phyloP scores from a whole-genome alignment of 2,329 filamentous ascomycete species.

The Chrysosphaeria jannelii region DNA sequence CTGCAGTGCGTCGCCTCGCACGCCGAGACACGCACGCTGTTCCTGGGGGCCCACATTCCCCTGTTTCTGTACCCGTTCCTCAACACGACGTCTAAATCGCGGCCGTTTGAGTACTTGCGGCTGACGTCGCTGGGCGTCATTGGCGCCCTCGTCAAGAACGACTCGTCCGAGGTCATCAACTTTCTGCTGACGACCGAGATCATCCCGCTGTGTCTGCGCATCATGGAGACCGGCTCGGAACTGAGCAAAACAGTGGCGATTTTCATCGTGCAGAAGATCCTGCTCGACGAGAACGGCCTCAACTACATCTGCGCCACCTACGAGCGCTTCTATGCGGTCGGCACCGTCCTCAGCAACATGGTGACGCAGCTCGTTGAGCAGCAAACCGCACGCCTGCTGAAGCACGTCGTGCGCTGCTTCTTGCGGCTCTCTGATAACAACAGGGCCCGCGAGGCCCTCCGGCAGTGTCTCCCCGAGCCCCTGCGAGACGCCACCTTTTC shows the following conservation, averaged over 20 bases:
- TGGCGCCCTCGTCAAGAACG: conserved; percentile 91
- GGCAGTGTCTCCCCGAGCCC: conserved; percentile 92
- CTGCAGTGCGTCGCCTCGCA: conserved; percentile 93
- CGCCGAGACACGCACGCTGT: conserved; percentile 80
- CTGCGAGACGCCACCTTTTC: conserved; percentile 95
- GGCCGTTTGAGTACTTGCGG: conserved; percentile 89
- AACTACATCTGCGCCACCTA: conserved; percentile 98
- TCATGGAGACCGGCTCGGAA: conserved; percentile 98
- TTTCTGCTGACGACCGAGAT: conserved; percentile 96
- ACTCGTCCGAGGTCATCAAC: conserved; percentile 95
- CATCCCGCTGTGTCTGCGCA: conserved; percentile 83
- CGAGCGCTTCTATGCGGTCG: conserved; percentile 91
- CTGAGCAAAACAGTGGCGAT: conserved; percentile 97
- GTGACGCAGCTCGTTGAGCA: conserved; percentile 92
- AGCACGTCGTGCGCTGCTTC: conserved; percentile 94
- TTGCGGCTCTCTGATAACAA: conserved; percentile 92
- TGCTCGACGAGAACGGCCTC: conserved; percentile 83
- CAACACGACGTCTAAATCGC: conserved; percentile 93
- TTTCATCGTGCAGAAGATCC: conserved; percentile 97
- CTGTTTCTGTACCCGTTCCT: conserved; percentile 94
- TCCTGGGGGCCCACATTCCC: conserved; percentile 86
- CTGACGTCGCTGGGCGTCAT: conserved; percentile 91
- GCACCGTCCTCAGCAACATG: conserved; percentile 95
- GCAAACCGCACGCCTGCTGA: conserved; percentile 79
- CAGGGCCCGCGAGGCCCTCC: conserved; percentile 71